Base-by-base conservation (phyloP, 176 grass and related monocot species). In the Luzula sylvatica region DNA sequence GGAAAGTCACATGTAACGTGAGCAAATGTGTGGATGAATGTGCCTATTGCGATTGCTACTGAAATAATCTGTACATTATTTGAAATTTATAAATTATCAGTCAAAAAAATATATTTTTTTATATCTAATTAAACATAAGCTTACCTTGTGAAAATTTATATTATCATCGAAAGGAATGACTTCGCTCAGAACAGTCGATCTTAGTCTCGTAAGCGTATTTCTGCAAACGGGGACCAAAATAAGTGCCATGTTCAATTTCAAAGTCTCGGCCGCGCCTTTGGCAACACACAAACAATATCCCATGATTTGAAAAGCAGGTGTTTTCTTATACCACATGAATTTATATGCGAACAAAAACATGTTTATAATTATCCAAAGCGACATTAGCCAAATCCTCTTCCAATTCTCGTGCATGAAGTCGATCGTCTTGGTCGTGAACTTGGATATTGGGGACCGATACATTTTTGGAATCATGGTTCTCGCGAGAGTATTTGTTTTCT, bases 71-170 rank as follows among this genome's bases (percentile, higher is more conserved):
- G 68, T 7, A 9, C 5, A 35, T 35, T 27, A 46, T 55, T 52
- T 54, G 55, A 9, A 43, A 2, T 15, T 41, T 11, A n/a, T n/a
- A n/a, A n/a, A n/a, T n/a, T n/a, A n/a, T n/a, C n/a, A n/a, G n/a
- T n/a, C n/a, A n/a, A n/a, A n/a, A n/a, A n/a, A n/a, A n/a, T n/a
- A n/a, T n/a, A n/a, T n/a, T n/a, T n/a, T n/a, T n/a, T n/a, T n/a
- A n/a, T n/a, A n/a, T n/a, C n/a, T n/a, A n/a, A n/a, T n/a, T n/a
- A n/a, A n/a, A n/a, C n/a, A n/a, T n/a, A n/a, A n/a, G n/a, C 38
- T 8, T 69, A 90, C 81, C 85, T 86, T 96, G 72, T 96, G 92
- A 69, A 96, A 96, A 72, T 96, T 96, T 67, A 96, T 96, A 77
- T 89, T 96, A 25, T 96, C 92, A 15, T 89, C 92, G 40, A 96